Base-by-base conservation (phyloP, 2,329 filamentous ascomycete genomes). In the Ceratocystis albifundus region DNA sequence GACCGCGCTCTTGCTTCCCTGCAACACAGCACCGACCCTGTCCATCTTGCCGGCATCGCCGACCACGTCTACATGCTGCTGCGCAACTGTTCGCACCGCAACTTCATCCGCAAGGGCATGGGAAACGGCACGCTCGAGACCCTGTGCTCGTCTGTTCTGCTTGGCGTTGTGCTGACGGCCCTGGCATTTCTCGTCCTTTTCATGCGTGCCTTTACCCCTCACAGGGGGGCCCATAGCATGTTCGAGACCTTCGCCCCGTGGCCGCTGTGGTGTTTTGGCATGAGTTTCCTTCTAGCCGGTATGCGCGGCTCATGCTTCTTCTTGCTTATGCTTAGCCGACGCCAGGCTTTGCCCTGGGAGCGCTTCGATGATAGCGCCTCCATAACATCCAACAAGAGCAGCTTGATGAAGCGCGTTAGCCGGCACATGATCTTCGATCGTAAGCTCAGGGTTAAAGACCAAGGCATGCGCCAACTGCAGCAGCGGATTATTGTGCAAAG, bases 81-180 rank as follows among this genome's bases (percentile, higher is more conserved):
- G 20, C 76, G 75, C 67, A 79, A 77, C 71, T 80, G 79, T 73
- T 80, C 78, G 22, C 75, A 80, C 70, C 75, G 79, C 65, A 77
- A 79, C 71, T 80, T 84, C 69, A 74, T 82, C 59, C 78, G 80
- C 48, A 75, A 84, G 5, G 82, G 80, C 68, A 78, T 82, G 44
- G 80, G 77, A 70, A 82, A 80, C 70, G 79, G 79, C 46, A 80
- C 78, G 2, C 77, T 79, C 64, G 78, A 80, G 71, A 80, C 79
- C 1, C 69, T 80, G 10, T 80, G 78, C 72, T 75, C 78, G 36
- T 77, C 78, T 1, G 80, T 77, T 0, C 70, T 74, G 1, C 71
- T 79, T 6, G 78, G 78, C 5, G 76, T 79, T 41, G 71, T 72
- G n/a, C 73, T 76, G 28, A 77, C 77, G 3, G 2, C 74, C 10